Evolutionary conservation across 2,329 filamentous ascomycete genomes (phyloP).

Genomic region (Didymella pomorum): DNA sequence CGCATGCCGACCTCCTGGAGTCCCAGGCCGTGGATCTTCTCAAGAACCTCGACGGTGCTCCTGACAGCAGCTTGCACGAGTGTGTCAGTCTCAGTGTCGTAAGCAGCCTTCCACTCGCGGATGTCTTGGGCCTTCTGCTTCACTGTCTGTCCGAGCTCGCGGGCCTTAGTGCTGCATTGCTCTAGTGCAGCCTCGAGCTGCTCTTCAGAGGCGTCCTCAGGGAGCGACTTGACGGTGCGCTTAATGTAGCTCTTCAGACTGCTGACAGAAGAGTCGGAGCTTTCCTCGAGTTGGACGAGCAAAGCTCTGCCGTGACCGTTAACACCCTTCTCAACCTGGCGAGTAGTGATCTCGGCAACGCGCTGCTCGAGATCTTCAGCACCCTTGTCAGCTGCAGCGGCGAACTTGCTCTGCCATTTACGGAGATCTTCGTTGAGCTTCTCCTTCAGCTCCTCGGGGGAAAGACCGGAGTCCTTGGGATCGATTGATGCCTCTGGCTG

Average conservation of each 20-base stretch:
- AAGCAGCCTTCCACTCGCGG: conserved; percentile 77
- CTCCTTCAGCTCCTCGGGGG: conserved; percentile 58
- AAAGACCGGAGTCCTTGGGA: conserved; percentile 37
- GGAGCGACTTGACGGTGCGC: conserved; percentile 61
- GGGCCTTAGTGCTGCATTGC: conserved; percentile 64
- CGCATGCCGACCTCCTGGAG: conserved; percentile 90
- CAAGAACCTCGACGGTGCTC: conserved; percentile 81
- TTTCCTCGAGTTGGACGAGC: conserved; percentile 72
- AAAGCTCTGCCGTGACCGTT: conserved; percentile 71
- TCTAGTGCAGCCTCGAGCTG: conserved; percentile 62
- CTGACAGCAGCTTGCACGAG: conserved; percentile 77
- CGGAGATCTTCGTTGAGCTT: conserved; percentile 79
- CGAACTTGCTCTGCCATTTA: conserved; percentile 88
- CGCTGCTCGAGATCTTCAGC: conserved; percentile 70
- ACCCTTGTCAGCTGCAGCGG: conserved; percentile 84
- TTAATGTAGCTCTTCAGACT: conserved; percentile 73
- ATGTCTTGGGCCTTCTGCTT: conserved; percentile 80
- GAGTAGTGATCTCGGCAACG: conserved; percentile 74
- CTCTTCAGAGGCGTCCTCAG: conserved; percentile 64
- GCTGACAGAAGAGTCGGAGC: conserved; percentile 69
- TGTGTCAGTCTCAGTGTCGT: conserved; percentile 72
- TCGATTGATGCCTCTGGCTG: conserved; percentile 26
- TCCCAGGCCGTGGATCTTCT: conserved; percentile 81
- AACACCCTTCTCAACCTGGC: conserved; percentile 73
- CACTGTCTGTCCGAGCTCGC: conserved; percentile 73